A percentile compares a stretch with the other conserved stretches of the same genome.
Evolutionary conservation across 2,329 filamentous ascomycete species (phyloP).

Genomic region (Fusarium sp.): DNA sequence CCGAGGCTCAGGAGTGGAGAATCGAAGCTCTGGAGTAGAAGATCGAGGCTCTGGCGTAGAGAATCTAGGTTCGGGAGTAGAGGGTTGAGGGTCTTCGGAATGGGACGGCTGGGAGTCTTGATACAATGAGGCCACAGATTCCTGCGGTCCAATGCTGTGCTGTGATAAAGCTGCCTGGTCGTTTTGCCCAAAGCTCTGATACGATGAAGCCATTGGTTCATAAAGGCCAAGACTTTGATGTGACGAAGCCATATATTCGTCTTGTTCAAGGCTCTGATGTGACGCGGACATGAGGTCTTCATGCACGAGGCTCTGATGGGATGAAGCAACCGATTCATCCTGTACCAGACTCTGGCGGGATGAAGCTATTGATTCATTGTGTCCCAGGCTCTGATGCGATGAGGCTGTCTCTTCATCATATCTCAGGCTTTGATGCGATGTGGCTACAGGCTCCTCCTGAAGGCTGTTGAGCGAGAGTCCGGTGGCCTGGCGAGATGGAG

Average conservation of each 20-base stretch:
- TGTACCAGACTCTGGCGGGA: conserved; percentile 28
- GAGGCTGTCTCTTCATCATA: conserved; percentile 39
- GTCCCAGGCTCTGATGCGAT: conserved; percentile 42
- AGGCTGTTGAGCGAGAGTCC: conserved; percentile 49
- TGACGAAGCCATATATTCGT: conserved; percentile 41
- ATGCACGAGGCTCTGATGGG: conserved; percentile 44
- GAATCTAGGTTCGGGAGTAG: background rate
- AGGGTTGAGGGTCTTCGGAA: background rate
- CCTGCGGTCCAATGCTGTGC: conserved; percentile 36
- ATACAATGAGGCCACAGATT: conserved; percentile 1
- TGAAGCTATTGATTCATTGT: conserved; percentile 7
- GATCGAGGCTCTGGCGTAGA: too few species aligned
- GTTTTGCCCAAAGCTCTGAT: too few species aligned
- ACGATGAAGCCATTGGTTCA: conserved; percentile 47
- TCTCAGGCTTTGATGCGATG: conserved; percentile 47
- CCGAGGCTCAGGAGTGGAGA: too few species aligned
- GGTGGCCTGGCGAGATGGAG: conserved; percentile 53
- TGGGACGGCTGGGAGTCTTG: conserved; percentile 12
- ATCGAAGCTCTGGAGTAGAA: too few species aligned
- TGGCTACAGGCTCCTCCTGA: conserved; percentile 45
- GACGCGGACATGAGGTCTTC: conserved; percentile 47
- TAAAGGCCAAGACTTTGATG: conserved; percentile 42
- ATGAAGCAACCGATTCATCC: conserved; percentile 41
- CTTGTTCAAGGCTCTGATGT: background rate
- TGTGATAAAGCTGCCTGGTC: conserved; percentile 44